These are phyloP conservation scores for Saussurea involucrata DNA, from an alignment of 129 eudicot species.

Conservation along the genomic window DNA sequence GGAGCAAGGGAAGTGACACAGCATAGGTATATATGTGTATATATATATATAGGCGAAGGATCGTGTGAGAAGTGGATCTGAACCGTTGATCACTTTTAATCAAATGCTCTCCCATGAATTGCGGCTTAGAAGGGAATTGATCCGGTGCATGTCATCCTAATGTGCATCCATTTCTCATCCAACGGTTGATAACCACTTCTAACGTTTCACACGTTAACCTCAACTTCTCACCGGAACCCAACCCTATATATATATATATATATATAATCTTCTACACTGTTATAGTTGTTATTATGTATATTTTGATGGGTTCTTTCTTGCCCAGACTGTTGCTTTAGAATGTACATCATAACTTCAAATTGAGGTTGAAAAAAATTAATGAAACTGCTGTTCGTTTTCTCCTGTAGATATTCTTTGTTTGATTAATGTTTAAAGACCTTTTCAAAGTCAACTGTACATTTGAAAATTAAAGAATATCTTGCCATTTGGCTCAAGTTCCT, in stretches of 20 bases:
- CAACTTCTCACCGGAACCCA: no score
- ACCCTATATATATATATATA: no score
- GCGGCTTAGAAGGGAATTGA: no score
- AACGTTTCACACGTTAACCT: no score
- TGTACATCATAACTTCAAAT: neutral
- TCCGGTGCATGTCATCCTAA: no score
- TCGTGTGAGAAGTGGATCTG: no score
- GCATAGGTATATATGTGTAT: neutral
- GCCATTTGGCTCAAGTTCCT: constrained; percentile 31
- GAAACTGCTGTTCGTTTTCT: neutral
- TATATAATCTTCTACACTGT: neutral
- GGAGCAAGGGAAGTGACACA: constrained; percentile 75
- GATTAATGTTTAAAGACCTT: neutral
- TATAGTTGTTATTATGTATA: neutral
- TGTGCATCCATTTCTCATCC: no score
- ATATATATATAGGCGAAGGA: no score
- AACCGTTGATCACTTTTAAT: no score
- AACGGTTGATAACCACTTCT: no score
- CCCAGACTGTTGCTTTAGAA: neutral
- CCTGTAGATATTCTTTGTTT: neutral
- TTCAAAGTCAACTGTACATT: constrained; percentile 15
- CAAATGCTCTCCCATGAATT: no score
- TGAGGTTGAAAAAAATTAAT: neutral
- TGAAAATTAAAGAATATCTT: neutral
- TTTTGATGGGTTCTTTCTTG: neutral